Conservation (phyloP, 2,329 filamentous ascomycete species). For the Exophiala mesophila region DNA sequence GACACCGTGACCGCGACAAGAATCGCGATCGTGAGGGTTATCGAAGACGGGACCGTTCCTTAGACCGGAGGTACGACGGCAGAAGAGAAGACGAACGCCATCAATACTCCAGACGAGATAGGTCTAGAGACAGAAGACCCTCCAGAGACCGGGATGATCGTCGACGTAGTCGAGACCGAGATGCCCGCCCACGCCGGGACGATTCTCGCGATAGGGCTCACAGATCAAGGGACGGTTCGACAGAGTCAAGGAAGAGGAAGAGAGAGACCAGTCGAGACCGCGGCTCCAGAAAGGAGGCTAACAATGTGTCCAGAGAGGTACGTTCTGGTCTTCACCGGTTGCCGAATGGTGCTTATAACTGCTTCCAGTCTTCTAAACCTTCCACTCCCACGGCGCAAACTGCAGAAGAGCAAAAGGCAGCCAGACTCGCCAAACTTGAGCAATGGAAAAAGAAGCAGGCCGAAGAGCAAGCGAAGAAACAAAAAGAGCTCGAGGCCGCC, state of each 20-base stretch:
- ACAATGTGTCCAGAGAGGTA: slow-evolving; percentile 54
- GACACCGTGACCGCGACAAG: slow-evolving; percentile 19
- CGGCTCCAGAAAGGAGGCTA: slow-evolving; percentile 46
- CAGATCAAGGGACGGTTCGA: slow-evolving; percentile 63
- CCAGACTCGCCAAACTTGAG: slow-evolving; percentile 74
- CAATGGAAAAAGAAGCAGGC: slow-evolving; percentile 87
- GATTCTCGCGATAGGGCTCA: slow-evolving; percentile 62
- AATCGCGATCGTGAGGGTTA: slow-evolving; percentile 49
- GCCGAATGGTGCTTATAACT: slow-evolving; percentile 24
- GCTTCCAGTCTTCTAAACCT: slow-evolving; percentile 50
- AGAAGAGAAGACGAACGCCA: slow-evolving; percentile 62
- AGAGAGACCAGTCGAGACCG: slow-evolving; percentile 61
- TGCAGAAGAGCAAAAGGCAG: slow-evolving; percentile 72
- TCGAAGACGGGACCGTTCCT: slow-evolving; percentile 65
- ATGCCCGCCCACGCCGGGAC: slow-evolving; percentile 66
- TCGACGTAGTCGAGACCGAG: slow-evolving; percentile 63
- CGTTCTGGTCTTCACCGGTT: slow-evolving; percentile 29
- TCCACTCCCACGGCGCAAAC: slow-evolving; percentile 46
- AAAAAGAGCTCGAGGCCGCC: slow-evolving; percentile 59
- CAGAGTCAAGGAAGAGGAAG: slow-evolving; percentile 65
- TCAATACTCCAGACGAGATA: slow-evolving; percentile 58
- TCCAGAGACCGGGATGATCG: slow-evolving; percentile 52
- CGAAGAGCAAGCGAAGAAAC: slow-evolving; percentile 67
- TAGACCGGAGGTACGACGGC: slow-evolving; percentile 50
- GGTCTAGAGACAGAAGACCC: slow-evolving; percentile 60